Conservation (phyloP, 1,284 basidiomycete species). For the Puccinia novopanici region DNA sequence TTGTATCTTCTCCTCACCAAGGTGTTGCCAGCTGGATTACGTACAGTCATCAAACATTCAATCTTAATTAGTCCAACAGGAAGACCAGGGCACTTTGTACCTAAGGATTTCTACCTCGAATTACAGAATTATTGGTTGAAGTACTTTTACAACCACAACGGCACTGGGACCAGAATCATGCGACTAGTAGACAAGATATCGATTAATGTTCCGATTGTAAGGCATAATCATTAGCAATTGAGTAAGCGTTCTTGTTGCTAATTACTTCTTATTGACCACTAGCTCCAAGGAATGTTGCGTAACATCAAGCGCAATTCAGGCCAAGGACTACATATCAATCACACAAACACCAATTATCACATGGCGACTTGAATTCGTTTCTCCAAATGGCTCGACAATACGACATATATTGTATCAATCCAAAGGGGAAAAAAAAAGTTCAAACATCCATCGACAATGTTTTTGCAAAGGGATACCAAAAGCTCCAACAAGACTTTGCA, state of each 20-base stretch:
- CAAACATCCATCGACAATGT: not conserved
- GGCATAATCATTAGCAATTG: too few relatives aligned
- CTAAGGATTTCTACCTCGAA: too few relatives aligned
- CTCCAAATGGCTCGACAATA: not conserved
- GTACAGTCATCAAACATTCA: not conserved
- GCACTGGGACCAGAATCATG: not conserved
- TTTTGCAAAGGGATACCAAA: not conserved
- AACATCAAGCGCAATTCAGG: not conserved
- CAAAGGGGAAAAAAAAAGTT: not conserved
- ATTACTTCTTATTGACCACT: too few relatives aligned
- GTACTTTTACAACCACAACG: too few relatives aligned
- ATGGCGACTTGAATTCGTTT: not conserved
- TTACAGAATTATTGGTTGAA: too few relatives aligned
- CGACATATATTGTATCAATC: not conserved
- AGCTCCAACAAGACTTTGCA: not conserved
- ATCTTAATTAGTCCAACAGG: slow-evolving; percentile 15
- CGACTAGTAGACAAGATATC: not conserved
- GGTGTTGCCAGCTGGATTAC: not conserved
- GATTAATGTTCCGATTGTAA: not conserved
- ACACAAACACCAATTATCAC: not conserved
- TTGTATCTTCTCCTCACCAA: not conserved
- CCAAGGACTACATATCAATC: not conserved
- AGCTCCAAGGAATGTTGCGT: not conserved
- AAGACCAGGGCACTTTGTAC: slow-evolving; percentile 4
- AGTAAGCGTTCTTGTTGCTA: not conserved